Percentiles rank a stretch among this genome's conserved stretches.
Conservation (phyloP, 768 basidiomycete genomes). For the Tephrocybe sp. region DNA sequence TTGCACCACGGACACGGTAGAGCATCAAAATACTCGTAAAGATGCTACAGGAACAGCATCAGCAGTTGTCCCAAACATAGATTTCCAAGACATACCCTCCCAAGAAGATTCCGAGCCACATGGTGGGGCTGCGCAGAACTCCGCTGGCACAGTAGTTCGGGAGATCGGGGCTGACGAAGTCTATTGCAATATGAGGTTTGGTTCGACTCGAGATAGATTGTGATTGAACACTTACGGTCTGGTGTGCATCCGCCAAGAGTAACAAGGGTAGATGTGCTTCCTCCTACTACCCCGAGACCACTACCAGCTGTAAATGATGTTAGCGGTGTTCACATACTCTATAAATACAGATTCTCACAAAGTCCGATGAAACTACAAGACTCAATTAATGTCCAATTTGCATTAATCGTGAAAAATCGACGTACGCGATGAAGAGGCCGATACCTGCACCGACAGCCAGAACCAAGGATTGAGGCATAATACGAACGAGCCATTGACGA, state of each 20-base stretch:
- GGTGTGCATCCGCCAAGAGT: constrained; percentile 73
- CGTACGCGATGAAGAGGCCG: constrained; percentile 82
- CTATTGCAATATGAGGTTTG: constrained; percentile 18
- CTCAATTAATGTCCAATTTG: background rate
- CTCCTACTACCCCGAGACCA: constrained; percentile 76
- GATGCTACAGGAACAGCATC: constrained; percentile 39
- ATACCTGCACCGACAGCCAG: constrained; percentile 85
- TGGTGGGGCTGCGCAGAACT: constrained; percentile 70
- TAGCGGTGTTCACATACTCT: background rate
- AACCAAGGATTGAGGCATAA: constrained; percentile 86
- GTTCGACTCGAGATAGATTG: background rate
- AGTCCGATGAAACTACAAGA: constrained; percentile 66
- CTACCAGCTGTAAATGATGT: constrained; percentile 41
- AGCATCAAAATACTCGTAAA: constrained; percentile 79
- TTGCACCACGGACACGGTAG: constrained; percentile 81
- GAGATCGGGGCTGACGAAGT: constrained; percentile 44
- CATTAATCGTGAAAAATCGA: constrained; percentile 15
- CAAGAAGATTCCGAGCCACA: constrained; percentile 86
- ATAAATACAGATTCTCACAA: constrained; percentile 36
- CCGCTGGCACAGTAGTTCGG: constrained; percentile 59
- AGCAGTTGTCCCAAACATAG: background rate
- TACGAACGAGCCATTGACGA: constrained; percentile 85
- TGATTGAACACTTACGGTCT: constrained; percentile 32
- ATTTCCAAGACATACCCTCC: constrained; percentile 56
- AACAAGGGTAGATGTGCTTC: constrained; percentile 66